Percentiles rank a stretch among this genome's conserved stretches.
These are phyloP conservation scores for Alternaria angustiovoidea DNA, from an alignment of 2,329 filamentous ascomycete genomes.

Conservation along the genomic window DNA sequence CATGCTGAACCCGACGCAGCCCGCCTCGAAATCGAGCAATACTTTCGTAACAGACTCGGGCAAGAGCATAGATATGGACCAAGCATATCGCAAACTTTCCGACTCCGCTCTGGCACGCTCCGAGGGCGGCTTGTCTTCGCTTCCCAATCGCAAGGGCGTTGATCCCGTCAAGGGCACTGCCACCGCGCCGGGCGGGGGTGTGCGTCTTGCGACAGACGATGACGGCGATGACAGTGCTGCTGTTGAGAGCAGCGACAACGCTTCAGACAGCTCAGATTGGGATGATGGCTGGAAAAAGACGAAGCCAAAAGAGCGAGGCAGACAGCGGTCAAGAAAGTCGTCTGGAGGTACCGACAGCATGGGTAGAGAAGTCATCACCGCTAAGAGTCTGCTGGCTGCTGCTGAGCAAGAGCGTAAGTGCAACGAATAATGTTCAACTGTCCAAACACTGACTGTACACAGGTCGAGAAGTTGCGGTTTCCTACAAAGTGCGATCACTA, in stretches of 20 bases:
- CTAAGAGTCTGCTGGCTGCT: constrained; percentile 72
- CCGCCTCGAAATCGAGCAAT: constrained; percentile 50
- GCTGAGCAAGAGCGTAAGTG: constrained; percentile 79
- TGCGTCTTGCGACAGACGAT: constrained; percentile 62
- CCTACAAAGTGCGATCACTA: constrained; percentile 68
- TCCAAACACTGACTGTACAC: constrained; percentile 19
- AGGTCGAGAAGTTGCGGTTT: constrained; percentile 60
- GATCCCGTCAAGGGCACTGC: constrained; percentile 51
- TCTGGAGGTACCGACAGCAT: constrained; percentile 47
- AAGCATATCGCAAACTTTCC: constrained; percentile 74
- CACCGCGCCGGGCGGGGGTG: constrained; percentile 58
- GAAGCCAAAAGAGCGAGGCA: constrained; percentile 50
- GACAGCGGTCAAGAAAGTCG: constrained; percentile 47
- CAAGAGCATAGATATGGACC: constrained; percentile 71
- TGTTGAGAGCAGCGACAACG: constrained; percentile 74
- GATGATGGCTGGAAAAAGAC: constrained; percentile 64
- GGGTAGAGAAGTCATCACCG: constrained; percentile 51
- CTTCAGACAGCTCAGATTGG: constrained; percentile 63
- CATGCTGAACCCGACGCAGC: constrained; percentile 58
- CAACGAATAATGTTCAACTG: not conserved
- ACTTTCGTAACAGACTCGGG: constrained; percentile 67
- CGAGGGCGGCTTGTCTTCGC: constrained; percentile 67
- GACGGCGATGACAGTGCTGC: constrained; percentile 63
- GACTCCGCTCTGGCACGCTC: constrained; percentile 73
- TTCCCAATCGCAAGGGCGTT: constrained; percentile 61